phyloP scores from a whole-genome alignment of 2,329 filamentous ascomycete species.

The Colletotrichum tabaci region DNA sequence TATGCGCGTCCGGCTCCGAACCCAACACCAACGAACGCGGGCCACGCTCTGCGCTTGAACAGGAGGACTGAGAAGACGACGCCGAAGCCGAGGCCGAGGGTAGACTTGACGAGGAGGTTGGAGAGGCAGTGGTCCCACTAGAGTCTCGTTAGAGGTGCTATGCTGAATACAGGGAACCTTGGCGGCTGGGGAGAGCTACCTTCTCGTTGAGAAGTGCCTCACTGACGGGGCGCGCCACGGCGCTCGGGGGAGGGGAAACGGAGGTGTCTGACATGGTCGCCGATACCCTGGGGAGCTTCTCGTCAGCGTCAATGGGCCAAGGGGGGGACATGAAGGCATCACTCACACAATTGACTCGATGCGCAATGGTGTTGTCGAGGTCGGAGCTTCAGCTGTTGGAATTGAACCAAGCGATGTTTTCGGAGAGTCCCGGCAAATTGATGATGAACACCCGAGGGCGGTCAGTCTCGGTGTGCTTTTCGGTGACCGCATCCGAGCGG shows the following conservation, averaged over 20 bases:
- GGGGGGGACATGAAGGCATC: slow-evolving; percentile 13
- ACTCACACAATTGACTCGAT: slow-evolving; percentile 40
- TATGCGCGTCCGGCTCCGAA: slow-evolving; percentile 97
- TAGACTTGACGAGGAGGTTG: slow-evolving; percentile 96
- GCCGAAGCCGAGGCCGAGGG: slow-evolving; percentile 95
- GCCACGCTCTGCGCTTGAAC: slow-evolving; percentile 98
- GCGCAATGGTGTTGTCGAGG: slow-evolving; percentile 37
- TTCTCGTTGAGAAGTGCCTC: slow-evolving; percentile 99
- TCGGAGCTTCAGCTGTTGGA: slow-evolving; percentile 38
- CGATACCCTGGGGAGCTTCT: slow-evolving; percentile 34
- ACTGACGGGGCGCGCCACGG: slow-evolving; percentile 88
- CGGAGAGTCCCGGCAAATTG: slow-evolving; percentile 52
- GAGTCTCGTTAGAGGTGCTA: slow-evolving; percentile 37
- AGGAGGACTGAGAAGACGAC: slow-evolving; percentile 98
- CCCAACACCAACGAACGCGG: slow-evolving; percentile 92
- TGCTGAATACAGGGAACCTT: background rate
- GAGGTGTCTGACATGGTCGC: slow-evolving; percentile 68
- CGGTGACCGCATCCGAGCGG: slow-evolving; percentile 45
- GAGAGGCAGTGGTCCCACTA: slow-evolving; percentile 99
- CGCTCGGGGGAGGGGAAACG: slow-evolving; percentile 71
- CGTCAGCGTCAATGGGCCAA: slow-evolving; percentile 44
- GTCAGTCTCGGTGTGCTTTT: slow-evolving; percentile 51
- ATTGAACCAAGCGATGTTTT: slow-evolving; percentile 44
- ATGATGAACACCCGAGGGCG: slow-evolving; percentile 58
- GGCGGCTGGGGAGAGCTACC: slow-evolving; percentile 65